Base-by-base conservation (phyloP, 345 rosid genomes). In the Syzygium aromaticum region DNA sequence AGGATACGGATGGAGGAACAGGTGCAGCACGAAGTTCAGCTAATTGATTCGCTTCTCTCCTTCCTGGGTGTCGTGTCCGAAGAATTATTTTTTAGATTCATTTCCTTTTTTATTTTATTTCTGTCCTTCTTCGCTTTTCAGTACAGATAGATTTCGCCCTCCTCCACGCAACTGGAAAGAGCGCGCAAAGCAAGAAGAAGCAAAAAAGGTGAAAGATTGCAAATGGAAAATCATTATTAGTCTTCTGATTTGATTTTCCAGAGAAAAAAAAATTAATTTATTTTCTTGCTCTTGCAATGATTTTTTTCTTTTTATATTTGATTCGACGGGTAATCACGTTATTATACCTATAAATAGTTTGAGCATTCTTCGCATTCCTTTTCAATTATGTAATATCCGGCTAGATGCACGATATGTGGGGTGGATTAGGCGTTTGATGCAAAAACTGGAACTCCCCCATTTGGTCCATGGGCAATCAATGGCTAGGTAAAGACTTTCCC, bases 391-490 rank as follows among this genome's bases (percentile, higher is more conserved):
- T 10, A 3, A 73, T 19, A 33, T 73, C 21, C 7, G 2, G 8
- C 10, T 73, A 19, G 10, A 10, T 73, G 10, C 49, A 2, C 19
- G 22, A 7, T 5, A 33, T 19, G 5, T 9, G 5, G 5, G 3
- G 4, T 19, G 49, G 25, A 73, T 21, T 22, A 2, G 3, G 14
- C 49, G 3, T 33, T 2, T 2, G 38, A 73, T 19, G 11, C 10
- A 0, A 38, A 17, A 10, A 73, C 19, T 1, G 3, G 1, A 10
- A 5, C 13, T 73, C 40, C 1, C 9, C 3, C 6, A 5, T 17
- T 4, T 33, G 3, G 10, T 17, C 12, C 16, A 27, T 0, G 12
- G 2, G 0, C n/a, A 61, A n/a, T 61, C 19, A 17, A 33, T 67
- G 1, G 38, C 3, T 33, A 8, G 22, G 0, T 43, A 33, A 1